phyloP scores from a whole-genome alignment of 176 grass and related monocot species.

The Alopecurus myosuroides region DNA sequence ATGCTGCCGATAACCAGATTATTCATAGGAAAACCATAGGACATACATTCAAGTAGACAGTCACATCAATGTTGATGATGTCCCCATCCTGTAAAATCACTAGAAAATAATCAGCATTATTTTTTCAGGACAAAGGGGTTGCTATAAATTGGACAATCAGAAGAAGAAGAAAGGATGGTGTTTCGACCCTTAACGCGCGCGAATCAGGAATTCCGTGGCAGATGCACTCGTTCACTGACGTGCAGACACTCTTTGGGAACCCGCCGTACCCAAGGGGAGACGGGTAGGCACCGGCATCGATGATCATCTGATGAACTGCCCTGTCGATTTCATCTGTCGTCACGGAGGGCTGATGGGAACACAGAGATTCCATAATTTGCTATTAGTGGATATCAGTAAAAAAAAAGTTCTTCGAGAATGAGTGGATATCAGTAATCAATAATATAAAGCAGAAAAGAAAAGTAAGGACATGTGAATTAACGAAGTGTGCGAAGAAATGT shows the following conservation, averaged over 20 bases:
- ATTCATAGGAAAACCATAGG: neutral
- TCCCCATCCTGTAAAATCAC: slow-evolving; percentile 69
- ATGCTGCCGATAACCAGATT: neutral
- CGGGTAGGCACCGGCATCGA: slow-evolving; percentile 79
- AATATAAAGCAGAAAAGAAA: neutral
- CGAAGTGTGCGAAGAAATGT: neutral
- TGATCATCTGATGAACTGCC: slow-evolving; percentile 87
- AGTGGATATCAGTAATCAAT: neutral
- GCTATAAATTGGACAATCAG: neutral
- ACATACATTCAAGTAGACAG: slow-evolving; percentile 85
- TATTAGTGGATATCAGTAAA: neutral
- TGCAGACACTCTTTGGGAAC: slow-evolving; percentile 92
- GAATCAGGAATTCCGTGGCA: slow-evolving; percentile 97
- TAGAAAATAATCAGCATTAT: neutral
- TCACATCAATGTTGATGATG: slow-evolving; percentile 93
- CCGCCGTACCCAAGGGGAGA: slow-evolving; percentile 84
- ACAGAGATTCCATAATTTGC: neutral
- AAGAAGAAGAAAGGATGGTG: neutral
- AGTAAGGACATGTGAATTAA: neutral
- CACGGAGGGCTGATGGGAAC: slow-evolving; percentile 47
- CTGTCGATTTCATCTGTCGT: slow-evolving; percentile 94
- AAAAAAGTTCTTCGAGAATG: too few relatives aligned
- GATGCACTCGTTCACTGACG: slow-evolving; percentile 93
- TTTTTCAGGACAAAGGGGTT: neutral
- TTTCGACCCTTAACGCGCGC: slow-evolving; percentile 39